A percentile compares a stretch with the other conserved stretches of the same genome.
These are phyloP conservation scores for Pseudogymnoascus sp. DNA, from an alignment of 2,329 filamentous ascomycete species.

Conservation along the genomic window DNA sequence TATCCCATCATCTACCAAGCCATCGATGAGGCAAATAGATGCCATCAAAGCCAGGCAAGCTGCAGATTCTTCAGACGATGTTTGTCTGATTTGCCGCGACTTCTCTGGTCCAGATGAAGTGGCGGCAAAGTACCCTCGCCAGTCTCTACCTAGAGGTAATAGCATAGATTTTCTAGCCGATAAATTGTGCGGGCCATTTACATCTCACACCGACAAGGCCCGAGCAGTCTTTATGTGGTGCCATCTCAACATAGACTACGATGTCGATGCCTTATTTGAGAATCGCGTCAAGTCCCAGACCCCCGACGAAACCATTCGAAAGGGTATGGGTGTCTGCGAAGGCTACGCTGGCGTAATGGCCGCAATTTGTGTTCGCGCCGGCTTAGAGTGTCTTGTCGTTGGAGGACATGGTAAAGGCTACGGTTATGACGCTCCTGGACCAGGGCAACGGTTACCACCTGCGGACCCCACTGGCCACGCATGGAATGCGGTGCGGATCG, in stretches of 20 bases:
- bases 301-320: conserved; percentile 64
- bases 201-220: conserved; percentile 81
- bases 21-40: conserved; percentile 40
- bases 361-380: conserved; percentile 68
- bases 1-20: conserved; percentile 26
- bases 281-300: conserved; percentile 59
- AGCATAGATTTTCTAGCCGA: conserved; percentile 67
- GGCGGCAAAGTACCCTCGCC: conserved; percentile 66
- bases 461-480: conserved; percentile 62
- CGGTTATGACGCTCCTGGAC: conserved; percentile 56
- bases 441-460: conserved; percentile 59
- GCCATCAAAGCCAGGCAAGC: conserved; percentile 28
- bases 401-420: conserved; percentile 81
- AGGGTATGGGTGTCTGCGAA: conserved; percentile 80
- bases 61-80: conserved; percentile 18
- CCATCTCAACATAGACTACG: conserved; percentile 87
- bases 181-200: conserved; percentile 70
- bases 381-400: conserved; percentile 69
- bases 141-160: conserved; percentile 54
- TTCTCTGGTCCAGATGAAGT: conserved; percentile 75
- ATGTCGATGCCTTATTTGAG: conserved; percentile 70
- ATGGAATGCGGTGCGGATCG: conserved; percentile 88
- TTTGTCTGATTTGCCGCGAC: conserved; percentile 80
- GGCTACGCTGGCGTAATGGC: conserved; percentile 82
- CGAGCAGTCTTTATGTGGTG: conserved; percentile 91